A percentile compares a stretch with the other conserved stretches of the same genome.
These are phyloP conservation scores for Phoma sp. DNA, from an alignment of 2,329 filamentous ascomycete species.

Conservation along the genomic window DNA sequence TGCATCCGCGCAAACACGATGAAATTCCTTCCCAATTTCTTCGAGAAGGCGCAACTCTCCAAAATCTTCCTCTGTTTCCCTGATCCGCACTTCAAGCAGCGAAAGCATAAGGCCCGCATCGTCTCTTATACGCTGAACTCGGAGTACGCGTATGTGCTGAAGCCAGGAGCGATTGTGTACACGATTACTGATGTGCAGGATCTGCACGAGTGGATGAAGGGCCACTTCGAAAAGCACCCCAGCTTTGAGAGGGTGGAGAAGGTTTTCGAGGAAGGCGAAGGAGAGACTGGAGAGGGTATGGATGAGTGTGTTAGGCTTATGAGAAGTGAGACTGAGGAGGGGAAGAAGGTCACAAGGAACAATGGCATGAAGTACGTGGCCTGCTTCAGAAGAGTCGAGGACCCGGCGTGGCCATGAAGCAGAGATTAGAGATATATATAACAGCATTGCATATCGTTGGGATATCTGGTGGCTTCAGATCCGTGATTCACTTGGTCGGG, in stretches of 20 bases:
- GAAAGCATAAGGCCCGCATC: slow-evolving; percentile 97
- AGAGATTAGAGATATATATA: neutral
- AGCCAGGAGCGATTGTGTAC: slow-evolving; percentile 85
- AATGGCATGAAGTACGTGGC: slow-evolving; percentile 90
- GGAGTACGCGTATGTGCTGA: slow-evolving; percentile 89
- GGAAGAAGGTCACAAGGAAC: slow-evolving; percentile 94
- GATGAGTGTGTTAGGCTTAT: slow-evolving; percentile 78
- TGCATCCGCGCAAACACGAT: slow-evolving; percentile 94
- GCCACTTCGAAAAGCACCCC: slow-evolving; percentile 78
- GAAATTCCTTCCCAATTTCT: slow-evolving; percentile 99
- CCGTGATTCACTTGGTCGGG: neutral
- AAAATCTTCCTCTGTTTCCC: slow-evolving; percentile 99
- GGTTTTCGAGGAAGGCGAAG: slow-evolving; percentile 64
- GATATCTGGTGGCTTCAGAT: neutral
- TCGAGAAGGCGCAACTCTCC: slow-evolving; percentile 76
- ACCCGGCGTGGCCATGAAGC: slow-evolving; percentile 81
- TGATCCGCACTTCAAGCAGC: slow-evolving; percentile 95
- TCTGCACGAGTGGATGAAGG: slow-evolving; percentile 90
- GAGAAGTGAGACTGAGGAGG: slow-evolving; percentile 89
- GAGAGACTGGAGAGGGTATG: slow-evolving; percentile 68
- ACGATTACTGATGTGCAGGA: slow-evolving; percentile 98
- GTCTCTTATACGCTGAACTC: slow-evolving; percentile 86
- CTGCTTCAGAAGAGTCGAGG: slow-evolving; percentile 79
- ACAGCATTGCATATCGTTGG: neutral
- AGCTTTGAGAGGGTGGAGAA: slow-evolving; percentile 75